Percentiles rank a stretch among this genome's conserved stretches.
Evolutionary conservation across 495 filamentous ascomycete species (phyloP).

Genomic region (Clohesyomyces aquaticus): DNA sequence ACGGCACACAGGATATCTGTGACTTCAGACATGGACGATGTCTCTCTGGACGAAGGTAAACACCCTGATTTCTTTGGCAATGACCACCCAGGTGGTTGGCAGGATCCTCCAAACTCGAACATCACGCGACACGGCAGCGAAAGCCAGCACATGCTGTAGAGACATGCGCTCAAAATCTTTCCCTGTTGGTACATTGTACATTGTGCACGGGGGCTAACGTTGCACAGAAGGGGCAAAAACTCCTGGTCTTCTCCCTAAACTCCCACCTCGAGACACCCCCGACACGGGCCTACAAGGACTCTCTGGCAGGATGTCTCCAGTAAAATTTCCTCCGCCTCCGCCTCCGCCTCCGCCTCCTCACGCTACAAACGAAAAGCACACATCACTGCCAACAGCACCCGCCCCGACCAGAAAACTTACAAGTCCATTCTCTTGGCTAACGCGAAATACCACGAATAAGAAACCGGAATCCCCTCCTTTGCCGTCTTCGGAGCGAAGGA

Average conservation of each 20-base stretch:
- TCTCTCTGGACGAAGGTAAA: slow-evolving; percentile 40
- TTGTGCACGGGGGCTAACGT: slow-evolving; percentile 18
- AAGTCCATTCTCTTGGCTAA: slow-evolving; percentile 84
- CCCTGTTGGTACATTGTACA: not conserved
- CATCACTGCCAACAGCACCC: slow-evolving; percentile 41
- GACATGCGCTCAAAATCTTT: not conserved
- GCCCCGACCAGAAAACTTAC: slow-evolving; percentile 66
- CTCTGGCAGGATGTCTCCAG: slow-evolving; percentile 37
- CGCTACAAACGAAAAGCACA: slow-evolving; percentile 25
- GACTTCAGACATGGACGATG: slow-evolving; percentile 41
- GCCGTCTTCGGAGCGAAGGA: slow-evolving; percentile 59
- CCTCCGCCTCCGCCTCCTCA: slow-evolving; percentile 36
- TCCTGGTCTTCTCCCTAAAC: slow-evolving; percentile 28
- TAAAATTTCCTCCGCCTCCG: slow-evolving; percentile 39
- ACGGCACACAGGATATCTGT: slow-evolving; percentile 39
- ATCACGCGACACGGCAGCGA: not conserved
- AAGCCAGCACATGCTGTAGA: not conserved
- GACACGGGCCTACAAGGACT: slow-evolving; percentile 29
- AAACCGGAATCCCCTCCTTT: slow-evolving; percentile 59
- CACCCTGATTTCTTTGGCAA: not conserved
- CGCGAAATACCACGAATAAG: slow-evolving; percentile 69
- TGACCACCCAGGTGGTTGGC: not conserved
- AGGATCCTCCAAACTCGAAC: too few species aligned
- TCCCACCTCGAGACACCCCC: slow-evolving; percentile 34
- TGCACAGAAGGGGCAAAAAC: slow-evolving; percentile 25